phyloP scores from a whole-genome alignment of 2,329 filamentous ascomycete genomes.

The Alternaria postmessia region DNA sequence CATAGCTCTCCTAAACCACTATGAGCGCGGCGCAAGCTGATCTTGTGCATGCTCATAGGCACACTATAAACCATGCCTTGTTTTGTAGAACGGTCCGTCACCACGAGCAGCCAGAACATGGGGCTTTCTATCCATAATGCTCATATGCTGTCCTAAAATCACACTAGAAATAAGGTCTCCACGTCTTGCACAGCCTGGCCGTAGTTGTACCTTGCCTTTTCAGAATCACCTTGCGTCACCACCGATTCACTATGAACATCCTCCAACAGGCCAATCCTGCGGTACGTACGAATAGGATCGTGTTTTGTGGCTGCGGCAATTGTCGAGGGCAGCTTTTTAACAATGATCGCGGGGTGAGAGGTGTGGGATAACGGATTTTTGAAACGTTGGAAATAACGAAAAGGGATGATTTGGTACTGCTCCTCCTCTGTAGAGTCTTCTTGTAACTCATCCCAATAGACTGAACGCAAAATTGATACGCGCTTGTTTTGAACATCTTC shows the following conservation, averaged over 20 bases:
- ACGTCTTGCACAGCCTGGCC: not conserved
- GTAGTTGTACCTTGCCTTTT: not conserved
- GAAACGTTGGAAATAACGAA: too few species aligned
- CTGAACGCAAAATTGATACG: too few species aligned
- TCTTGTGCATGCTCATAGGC: not conserved
- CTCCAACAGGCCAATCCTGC: not conserved
- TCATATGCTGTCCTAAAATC: too few species aligned
- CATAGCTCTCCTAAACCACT: not conserved
- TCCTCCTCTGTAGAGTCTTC: not conserved
- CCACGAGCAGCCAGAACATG: not conserved
- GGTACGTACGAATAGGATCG: not conserved
- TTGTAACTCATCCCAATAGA: not conserved
- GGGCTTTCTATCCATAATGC: not conserved
- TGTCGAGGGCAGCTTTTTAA: not conserved
- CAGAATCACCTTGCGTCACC: too few species aligned
- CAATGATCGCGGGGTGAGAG: not conserved
- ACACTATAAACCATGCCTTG: not conserved
- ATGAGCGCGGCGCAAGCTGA: not conserved
- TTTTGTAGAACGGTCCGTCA: not conserved
- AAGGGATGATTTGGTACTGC: not conserved
- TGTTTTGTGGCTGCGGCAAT: not conserved
- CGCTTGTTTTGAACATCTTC: too few species aligned
- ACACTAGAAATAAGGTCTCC: not conserved
- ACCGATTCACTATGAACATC: too few species aligned
- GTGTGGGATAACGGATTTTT: too few species aligned